These are phyloP conservation scores for Fraxinus cuspidata DNA, from an alignment of 257 asterid species.

Conservation along the genomic window DNA sequence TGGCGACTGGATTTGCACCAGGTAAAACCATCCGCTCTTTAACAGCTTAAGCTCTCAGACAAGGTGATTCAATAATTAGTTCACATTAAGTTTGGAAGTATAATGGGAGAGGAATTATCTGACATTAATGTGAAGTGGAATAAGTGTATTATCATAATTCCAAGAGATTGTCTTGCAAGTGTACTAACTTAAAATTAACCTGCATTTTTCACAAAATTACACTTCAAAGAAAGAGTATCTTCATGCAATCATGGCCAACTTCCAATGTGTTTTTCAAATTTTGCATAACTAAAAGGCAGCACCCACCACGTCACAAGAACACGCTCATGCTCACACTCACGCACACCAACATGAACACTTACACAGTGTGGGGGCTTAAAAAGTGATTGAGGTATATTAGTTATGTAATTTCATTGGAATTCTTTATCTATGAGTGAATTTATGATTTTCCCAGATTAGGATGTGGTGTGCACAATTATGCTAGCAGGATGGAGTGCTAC, in stretches of 20 bases:
- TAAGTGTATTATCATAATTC: not conserved
- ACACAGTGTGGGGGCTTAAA: not conserved
- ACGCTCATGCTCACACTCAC: too few species aligned
- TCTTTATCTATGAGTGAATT: not conserved
- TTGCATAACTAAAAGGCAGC: not conserved
- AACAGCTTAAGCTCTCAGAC: not conserved
- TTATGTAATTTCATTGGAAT: not conserved
- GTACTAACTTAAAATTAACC: not conserved
- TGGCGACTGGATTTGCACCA: conserved; percentile 87
- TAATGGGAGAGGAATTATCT: not conserved
- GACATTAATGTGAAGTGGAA: not conserved
- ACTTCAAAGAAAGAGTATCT: not conserved
- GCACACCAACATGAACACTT: too few species aligned
- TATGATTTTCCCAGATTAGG: conserved; percentile 41
- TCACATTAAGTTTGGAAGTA: not conserved
- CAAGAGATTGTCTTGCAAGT: not conserved
- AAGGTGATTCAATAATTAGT: not conserved
- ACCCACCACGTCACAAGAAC: too few species aligned
- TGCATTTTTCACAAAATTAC: not conserved
- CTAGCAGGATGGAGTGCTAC: conserved; percentile 69
- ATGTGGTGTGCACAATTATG: conserved; percentile 76
- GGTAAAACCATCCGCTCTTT: conserved; percentile 23
- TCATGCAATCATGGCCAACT: not conserved
- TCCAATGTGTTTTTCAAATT: not conserved
- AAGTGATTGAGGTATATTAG: too few species aligned